phyloP scores from a whole-genome alignment of 768 basidiomycete genomes.

The Mycena floridula region DNA sequence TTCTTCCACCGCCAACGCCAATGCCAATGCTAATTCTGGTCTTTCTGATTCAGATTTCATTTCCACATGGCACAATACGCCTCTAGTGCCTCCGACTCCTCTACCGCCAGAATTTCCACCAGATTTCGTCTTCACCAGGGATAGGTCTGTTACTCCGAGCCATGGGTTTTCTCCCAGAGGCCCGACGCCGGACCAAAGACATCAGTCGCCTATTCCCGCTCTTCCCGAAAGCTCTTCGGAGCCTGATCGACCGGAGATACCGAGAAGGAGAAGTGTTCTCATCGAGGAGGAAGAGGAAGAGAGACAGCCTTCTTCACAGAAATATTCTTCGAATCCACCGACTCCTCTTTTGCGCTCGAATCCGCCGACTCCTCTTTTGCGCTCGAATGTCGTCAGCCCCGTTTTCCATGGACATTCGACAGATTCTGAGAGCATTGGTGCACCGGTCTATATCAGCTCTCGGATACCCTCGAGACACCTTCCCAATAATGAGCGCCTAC shows the following conservation, averaged over 20 bases:
- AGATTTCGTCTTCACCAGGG: constrained; percentile 24
- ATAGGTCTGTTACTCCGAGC: constrained; percentile 37
- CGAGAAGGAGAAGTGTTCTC: constrained; percentile 54
- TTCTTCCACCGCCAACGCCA: constrained; percentile 10
- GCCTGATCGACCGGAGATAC: constrained; percentile 31
- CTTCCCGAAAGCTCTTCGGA: constrained; percentile 12
- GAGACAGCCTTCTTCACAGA: constrained; percentile 33
- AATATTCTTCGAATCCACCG: constrained; percentile 32
- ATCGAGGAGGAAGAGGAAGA: constrained; percentile 68
- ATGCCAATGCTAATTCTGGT: constrained; percentile 34
- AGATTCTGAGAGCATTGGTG: constrained; percentile 35
- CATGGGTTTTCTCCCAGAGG: constrained; percentile 26
- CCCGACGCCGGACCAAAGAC: background rate
- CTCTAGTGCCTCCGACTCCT: constrained; percentile 46
- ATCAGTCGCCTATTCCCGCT: constrained; percentile 3
- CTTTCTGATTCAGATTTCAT: constrained; percentile 47
- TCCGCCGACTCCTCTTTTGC: too few species aligned
- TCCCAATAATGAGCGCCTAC: constrained; percentile 61
- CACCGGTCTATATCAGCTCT: constrained; percentile 43
- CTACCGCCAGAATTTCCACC: constrained; percentile 23
- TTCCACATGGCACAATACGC: constrained; percentile 54
- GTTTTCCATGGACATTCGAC: constrained; percentile 38
- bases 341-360: too few species aligned
- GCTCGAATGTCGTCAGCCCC: too few species aligned
- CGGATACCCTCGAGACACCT: constrained; percentile 52